Base-by-base conservation (phyloP, 441 rosid species). In the Erysimum cheiri region DNA sequence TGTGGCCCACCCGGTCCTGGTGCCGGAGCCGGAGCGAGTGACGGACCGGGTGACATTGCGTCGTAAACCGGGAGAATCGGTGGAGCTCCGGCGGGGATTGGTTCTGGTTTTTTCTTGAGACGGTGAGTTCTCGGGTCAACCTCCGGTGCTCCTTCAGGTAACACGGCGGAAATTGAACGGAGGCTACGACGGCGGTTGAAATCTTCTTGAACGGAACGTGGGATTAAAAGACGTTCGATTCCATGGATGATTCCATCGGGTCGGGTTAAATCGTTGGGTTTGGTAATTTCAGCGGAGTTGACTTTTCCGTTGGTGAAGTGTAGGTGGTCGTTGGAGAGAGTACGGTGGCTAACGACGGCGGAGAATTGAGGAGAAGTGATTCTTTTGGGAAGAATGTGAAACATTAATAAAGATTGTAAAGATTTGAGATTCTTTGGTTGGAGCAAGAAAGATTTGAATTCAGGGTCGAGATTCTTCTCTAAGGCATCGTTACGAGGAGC, bases 31-130 rank as follows among this genome's bases (percentile, higher is more conserved):
- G 92, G 92, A 66, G 92, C 87, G 2, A 87, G 72, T 0, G 89
- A 80, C 0, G 92, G 92, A 10, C 89, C 92, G 0, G 92, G 92
- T 22, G 92, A 84, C 92, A 87, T 80, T 7, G 92, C 92, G 36
- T 82, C 82, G 60, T 78, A 77, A 62, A 87, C 63, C n/a, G 92
- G 89, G 4, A 87, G 80, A 28, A 46, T 77, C 35, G 91, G 91
- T 12, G 87, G 80, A 0, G 87, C 60, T 40, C 91, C 91, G 8
- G 84, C 85, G 1, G 47, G 60, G 1, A 40, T 2, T 26, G 64
- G 50, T 0, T 84, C 63, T 0, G 84, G 80, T 57, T 80, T 85
- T 83, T 87, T 62, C 71, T 87, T 87, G 29, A 87, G 80, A 33
- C 92, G 81, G 78, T 87, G 78, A 1, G 92, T 87, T 60, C 88